Base-by-base conservation (phyloP, 768 basidiomycete species). In the Podaxis sp. region DNA sequence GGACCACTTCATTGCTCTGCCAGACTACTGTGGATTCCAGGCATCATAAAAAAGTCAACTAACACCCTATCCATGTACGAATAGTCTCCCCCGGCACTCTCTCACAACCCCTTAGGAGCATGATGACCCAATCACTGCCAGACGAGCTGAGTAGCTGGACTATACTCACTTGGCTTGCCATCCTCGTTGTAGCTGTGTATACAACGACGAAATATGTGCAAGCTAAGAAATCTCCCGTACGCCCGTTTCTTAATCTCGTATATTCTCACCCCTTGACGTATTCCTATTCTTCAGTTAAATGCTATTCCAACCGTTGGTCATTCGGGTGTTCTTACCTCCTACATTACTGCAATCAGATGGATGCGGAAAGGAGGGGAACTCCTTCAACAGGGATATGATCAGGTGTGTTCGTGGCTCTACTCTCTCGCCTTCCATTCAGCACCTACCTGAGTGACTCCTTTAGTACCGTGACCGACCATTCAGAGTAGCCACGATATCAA, bases 391-490 rank as follows among this genome's bases (percentile, higher is more conserved):
- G 73, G 74, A 2, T 72, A 68, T 56, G 61, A 67, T 9, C 58
- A 70, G 62, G 68, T 71, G 59, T 52, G 65, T 66, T 12, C 22
- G 43, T 17, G 17, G 13, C 41, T 43, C 7, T 46, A 29, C 54
- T 59, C 29, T 50, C 63, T 41, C 9, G 62, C 49, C 49, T 63
- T 11, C 40, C 36, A 29, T 53, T 40, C 12, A 15, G 7, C 41
- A 43, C 5, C 36, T 49, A 41, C 54, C 13, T 29, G 2, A 11
- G 22, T 0, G 49, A 50, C 15, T 40, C n/a, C 33, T 41, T n/a
- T 24, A 73, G 73, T 70, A 70, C 54, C 66, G 63, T 43, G 68
- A 68, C 54, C 52, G 57, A 13, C 55, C 68, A 13, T 77, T 75
- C 70, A 75, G 70, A 57, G 19, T 74, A 1, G 67, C 72, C 15